These are phyloP conservation scores for Pelagophyceae sp. DNA, from an alignment of 352 stramenopile species.

Conservation along the genomic window DNA sequence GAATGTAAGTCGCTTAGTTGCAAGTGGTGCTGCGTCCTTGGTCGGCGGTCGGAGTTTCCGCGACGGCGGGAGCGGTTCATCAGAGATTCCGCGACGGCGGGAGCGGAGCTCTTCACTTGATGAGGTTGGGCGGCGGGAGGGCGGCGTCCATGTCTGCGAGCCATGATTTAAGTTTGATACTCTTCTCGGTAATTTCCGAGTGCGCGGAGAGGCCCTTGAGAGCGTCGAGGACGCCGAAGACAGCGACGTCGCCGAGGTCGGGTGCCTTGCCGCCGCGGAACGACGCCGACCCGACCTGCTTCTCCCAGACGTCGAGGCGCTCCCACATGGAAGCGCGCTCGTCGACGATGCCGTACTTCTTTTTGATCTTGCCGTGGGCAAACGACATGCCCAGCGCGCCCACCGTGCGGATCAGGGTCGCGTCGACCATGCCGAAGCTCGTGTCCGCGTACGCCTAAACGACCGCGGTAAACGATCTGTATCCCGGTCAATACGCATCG, in stretches of 20 bases:
- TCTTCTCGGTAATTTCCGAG: background rate
- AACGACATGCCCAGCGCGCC: constrained; percentile 9
- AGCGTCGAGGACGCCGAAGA: constrained; percentile 10
- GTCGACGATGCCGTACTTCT: constrained; percentile 20
- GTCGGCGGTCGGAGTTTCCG: too few relatives aligned
- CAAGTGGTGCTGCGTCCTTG: too few relatives aligned
- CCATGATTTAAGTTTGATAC: background rate
- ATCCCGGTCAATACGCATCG: too few relatives aligned
- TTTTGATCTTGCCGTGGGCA: constrained; percentile 13
- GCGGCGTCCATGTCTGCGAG: background rate
- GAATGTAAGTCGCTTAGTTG: too few relatives aligned
- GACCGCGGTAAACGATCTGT: too few relatives aligned
- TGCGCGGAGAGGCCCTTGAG: background rate
- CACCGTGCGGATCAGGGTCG: background rate
- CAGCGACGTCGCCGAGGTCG: constrained; percentile 2
- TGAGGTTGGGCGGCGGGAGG: background rate
- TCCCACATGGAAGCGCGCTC: background rate
- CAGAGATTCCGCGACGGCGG: background rate
- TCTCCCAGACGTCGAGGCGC: background rate
- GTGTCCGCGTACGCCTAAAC: constrained; percentile 14
- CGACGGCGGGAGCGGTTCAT: background rate
- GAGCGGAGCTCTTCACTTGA: background rate
- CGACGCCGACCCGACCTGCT: background rate
- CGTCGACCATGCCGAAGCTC: background rate
- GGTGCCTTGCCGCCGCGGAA: background rate